These are phyloP conservation scores for Teratosphaeria viscida DNA, from an alignment of 2,329 filamentous ascomycete species.

Conservation along the genomic window DNA sequence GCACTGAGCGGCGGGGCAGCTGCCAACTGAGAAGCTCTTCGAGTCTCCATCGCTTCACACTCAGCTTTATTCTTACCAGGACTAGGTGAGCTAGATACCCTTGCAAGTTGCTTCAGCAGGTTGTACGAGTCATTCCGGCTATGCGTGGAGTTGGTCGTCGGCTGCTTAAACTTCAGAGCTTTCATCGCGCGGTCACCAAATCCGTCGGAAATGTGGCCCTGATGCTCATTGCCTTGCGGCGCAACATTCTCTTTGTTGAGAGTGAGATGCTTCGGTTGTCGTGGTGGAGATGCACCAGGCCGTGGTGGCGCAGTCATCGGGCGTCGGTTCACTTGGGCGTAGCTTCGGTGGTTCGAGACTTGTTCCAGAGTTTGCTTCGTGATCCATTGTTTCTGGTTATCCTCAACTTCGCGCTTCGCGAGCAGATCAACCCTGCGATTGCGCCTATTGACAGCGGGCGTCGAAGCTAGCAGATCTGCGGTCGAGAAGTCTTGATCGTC, in stretches of 20 bases:
- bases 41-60: not conserved
- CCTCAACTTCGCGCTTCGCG: slow-evolving; percentile 32
- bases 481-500: slow-evolving; percentile 35
- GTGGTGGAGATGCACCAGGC: not conserved
- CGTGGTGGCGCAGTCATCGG: slow-evolving; percentile 1
- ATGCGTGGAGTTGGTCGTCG: slow-evolving; percentile 13
- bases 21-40: not conserved
- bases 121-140: slow-evolving; percentile 35
- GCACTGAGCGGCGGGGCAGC: not conserved
- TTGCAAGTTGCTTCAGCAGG: slow-evolving; percentile 35
- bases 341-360: not conserved
- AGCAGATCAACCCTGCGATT: slow-evolving; percentile 32
- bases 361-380: slow-evolving; percentile 7
- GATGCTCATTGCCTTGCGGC: slow-evolving; percentile 1
- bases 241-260: slow-evolving; percentile 21
- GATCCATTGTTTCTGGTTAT: slow-evolving; percentile 20
- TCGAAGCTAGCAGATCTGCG: slow-evolving; percentile 38
- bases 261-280: slow-evolving; percentile 16
- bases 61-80: slow-evolving; percentile 21
- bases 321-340: not conserved
- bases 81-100: slow-evolving; percentile 38
- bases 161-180: slow-evolving; percentile 16
- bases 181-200: slow-evolving; percentile 8
- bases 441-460: slow-evolving; percentile 29
- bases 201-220: slow-evolving; percentile 12